Evolutionary conservation across 2,329 filamentous ascomycete species (phyloP).

Genomic region (Aureobasidium pullulans): DNA sequence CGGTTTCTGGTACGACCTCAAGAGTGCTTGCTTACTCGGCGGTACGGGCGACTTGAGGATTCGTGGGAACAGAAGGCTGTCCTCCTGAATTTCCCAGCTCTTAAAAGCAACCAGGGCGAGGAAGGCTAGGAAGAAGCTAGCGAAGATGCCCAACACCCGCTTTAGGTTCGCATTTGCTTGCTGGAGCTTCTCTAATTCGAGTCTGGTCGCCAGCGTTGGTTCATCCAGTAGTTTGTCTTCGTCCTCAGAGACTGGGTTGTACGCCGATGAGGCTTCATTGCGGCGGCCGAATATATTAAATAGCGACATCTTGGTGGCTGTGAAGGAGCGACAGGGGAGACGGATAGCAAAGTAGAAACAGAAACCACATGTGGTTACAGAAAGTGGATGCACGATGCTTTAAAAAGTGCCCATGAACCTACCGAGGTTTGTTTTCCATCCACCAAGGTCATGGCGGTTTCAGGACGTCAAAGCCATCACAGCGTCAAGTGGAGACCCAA

Average conservation of each 20-base stretch:
- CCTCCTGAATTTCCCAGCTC: neutral
- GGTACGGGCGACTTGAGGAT: constrained; percentile 3
- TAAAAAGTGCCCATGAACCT: neutral
- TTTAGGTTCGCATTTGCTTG: constrained; percentile 1
- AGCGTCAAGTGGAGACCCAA: neutral
- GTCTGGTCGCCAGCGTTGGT: neutral
- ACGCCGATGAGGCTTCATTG: neutral
- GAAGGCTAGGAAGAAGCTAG: neutral
- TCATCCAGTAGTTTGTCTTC: constrained; percentile 8
- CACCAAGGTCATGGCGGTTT: constrained; percentile 9
- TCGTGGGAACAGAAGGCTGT: neutral
- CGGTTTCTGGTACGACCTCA: neutral
- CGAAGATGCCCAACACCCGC: constrained; percentile 1
- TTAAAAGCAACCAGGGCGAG: neutral
- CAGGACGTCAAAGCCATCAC: neutral
- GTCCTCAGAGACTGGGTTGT: constrained; percentile 3
- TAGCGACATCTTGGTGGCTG: neutral
- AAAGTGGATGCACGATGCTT: neutral
- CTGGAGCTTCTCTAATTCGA: neutral
- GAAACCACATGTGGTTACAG: neutral
- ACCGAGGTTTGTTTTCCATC: neutral
- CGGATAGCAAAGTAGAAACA: neutral
- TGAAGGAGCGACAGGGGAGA: neutral
- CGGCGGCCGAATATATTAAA: neutral
- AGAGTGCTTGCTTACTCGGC: neutral